Conservation (phyloP, 306 rosid genomes). For the Vicia sativa region DNA sequence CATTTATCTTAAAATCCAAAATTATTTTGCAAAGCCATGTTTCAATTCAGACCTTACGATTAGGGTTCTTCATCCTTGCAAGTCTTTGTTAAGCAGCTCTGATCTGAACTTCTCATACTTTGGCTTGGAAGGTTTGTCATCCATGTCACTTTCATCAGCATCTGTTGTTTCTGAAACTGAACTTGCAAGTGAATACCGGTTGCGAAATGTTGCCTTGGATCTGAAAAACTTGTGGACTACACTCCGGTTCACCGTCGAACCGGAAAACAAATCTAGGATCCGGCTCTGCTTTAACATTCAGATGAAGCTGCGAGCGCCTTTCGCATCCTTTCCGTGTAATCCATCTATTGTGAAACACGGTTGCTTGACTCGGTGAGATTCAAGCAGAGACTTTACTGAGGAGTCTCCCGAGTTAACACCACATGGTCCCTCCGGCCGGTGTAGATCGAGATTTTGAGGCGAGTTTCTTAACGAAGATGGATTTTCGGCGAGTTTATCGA, state of each 20-base stretch:
- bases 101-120: too few species aligned
- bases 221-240: constrained; percentile 78
- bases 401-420: constrained; percentile 62
- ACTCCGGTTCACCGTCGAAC: constrained; percentile 79
- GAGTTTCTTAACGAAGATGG: too few species aligned
- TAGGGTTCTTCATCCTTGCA: too few species aligned
- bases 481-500: too few species aligned
- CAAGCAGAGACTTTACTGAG: constrained; percentile 56
- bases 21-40: too few species aligned
- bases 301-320: constrained; percentile 65
- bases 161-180: constrained; percentile 64
- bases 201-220: constrained; percentile 70
- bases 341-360: constrained; percentile 67
- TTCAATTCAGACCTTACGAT: too few species aligned
- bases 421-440: constrained; percentile 65
- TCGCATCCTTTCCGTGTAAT: constrained; percentile 55
- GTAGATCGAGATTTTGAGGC: too few species aligned
- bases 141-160: too few species aligned
- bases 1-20: too few species aligned
- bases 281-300: constrained; percentile 70
- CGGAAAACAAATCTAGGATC: constrained; percentile 75
- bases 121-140: too few species aligned
- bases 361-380: constrained; percentile 56
- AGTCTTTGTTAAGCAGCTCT: too few species aligned
- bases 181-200: constrained; percentile 77